Evolutionary conservation across 768 basidiomycete genomes (phyloP).

Genomic region (Tylopilus intermedius): DNA sequence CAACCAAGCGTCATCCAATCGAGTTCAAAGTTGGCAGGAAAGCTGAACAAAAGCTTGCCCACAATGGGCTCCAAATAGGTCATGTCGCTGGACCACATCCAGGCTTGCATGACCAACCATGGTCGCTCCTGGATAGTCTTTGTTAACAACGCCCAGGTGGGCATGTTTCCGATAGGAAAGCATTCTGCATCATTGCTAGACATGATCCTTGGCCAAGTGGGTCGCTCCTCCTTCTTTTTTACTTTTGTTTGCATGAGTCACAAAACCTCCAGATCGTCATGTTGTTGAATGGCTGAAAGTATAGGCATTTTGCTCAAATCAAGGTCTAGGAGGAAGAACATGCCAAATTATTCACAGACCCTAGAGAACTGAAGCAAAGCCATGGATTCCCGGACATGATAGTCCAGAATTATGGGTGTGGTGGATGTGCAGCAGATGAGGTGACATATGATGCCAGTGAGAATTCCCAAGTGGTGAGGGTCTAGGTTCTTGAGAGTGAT

Average conservation of each 20-base stretch:
- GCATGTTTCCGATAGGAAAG: neutral
- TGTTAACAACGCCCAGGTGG: neutral
- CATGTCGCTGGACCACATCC: neutral
- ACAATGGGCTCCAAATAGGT: neutral
- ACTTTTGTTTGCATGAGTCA: neutral
- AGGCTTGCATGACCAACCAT: neutral
- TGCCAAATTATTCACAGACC: neutral
- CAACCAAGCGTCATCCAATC: neutral
- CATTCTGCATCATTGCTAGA: neutral
- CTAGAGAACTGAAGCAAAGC: slow-evolving; percentile 3
- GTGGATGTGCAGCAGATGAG: slow-evolving; percentile 1
- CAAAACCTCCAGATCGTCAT: neutral
- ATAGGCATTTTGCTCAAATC: neutral
- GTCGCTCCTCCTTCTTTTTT: neutral
- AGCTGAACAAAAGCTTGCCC: neutral
- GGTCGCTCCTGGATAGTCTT: neutral
- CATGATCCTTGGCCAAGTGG: neutral
- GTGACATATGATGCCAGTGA: slow-evolving; percentile 7
- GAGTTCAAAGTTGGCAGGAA: neutral
- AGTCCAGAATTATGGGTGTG: slow-evolving; percentile 6
- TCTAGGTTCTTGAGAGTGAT: too few relatives aligned
- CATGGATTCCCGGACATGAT: slow-evolving; percentile 10
- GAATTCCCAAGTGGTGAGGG: slow-evolving; percentile 5
- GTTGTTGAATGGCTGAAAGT: neutral
- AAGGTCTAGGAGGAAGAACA: slow-evolving; percentile 4